These are phyloP conservation scores for Aspergillus panamensis DNA, from an alignment of 495 filamentous ascomycete genomes.

Conservation along the genomic window DNA sequence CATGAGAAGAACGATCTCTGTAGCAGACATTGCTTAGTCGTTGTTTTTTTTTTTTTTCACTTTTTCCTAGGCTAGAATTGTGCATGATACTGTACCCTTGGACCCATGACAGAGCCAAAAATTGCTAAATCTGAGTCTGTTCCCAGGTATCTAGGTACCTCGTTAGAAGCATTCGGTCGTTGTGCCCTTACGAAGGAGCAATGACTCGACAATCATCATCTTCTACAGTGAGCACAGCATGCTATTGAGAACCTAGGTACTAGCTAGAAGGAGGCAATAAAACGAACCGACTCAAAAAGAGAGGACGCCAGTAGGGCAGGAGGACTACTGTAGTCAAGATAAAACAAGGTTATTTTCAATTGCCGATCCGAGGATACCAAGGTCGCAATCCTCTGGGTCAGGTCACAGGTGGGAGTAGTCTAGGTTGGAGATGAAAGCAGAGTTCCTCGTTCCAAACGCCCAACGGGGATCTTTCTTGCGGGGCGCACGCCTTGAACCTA, in stretches of 20 bases:
- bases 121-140: background rate
- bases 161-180: background rate
- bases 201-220: background rate
- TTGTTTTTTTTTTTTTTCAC: background rate
- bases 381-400: background rate
- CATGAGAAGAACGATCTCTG: background rate
- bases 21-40: too few relatives aligned
- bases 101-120: background rate
- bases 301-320: background rate
- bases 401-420: too few relatives aligned
- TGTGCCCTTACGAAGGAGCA: background rate
- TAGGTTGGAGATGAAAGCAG: background rate
- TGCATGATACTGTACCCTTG: background rate
- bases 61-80: constrained; percentile 1
- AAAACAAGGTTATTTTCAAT: constrained; percentile 23
- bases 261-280: background rate
- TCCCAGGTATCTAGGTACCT: background rate
- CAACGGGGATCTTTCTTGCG: background rate
- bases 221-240: background rate
- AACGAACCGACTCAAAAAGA: background rate
- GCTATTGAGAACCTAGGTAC: background rate
- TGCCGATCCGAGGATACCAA: constrained; percentile 20
- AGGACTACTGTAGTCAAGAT: background rate
- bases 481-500: background rate
- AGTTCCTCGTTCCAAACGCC: background rate